Conservation (phyloP, 176 grass and related monocot species). For the Luzula sylvatica region DNA sequence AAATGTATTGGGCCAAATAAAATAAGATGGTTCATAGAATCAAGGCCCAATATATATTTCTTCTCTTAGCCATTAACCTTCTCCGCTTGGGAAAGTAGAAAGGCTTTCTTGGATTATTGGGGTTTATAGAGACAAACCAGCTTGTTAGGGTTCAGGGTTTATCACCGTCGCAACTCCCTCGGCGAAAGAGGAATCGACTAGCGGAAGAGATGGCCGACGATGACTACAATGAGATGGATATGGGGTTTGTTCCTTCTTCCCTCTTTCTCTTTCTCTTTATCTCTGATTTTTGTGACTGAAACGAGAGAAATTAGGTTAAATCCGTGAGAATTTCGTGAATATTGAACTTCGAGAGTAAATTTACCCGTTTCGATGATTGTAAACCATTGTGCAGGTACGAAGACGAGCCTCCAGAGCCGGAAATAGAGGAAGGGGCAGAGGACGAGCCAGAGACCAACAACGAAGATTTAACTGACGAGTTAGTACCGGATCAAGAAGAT, state of each 20-base stretch:
- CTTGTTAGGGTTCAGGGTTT: no score
- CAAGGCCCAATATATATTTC: not conserved
- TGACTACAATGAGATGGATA: conserved; percentile 15
- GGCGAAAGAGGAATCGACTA: not conserved
- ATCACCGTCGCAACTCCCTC: no score
- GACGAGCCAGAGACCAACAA: conserved; percentile 65
- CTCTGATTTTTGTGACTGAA: no score
- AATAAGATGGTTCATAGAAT: no score
- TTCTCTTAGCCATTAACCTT: no score
- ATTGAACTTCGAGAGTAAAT: no score
- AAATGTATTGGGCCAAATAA: no score
- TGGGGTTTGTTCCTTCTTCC: conserved; percentile 6
- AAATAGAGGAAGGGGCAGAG: conserved; percentile 75
- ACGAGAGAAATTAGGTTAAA: no score
- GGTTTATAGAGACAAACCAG: no score
- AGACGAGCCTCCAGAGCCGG: conserved; percentile 66
- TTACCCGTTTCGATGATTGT: not conserved
- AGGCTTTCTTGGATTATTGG: no score
- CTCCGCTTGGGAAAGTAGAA: no score
- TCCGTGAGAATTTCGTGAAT: no score
- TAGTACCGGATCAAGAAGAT: conserved; percentile 48
- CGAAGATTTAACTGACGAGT: conserved; percentile 55
- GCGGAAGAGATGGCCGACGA: conserved; percentile 8
- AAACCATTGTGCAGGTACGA: conserved; percentile 44
- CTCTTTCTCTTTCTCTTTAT: not conserved